Conservation (phyloP, 2,329 filamentous ascomycete genomes). For the Cladophialophora immunda region DNA sequence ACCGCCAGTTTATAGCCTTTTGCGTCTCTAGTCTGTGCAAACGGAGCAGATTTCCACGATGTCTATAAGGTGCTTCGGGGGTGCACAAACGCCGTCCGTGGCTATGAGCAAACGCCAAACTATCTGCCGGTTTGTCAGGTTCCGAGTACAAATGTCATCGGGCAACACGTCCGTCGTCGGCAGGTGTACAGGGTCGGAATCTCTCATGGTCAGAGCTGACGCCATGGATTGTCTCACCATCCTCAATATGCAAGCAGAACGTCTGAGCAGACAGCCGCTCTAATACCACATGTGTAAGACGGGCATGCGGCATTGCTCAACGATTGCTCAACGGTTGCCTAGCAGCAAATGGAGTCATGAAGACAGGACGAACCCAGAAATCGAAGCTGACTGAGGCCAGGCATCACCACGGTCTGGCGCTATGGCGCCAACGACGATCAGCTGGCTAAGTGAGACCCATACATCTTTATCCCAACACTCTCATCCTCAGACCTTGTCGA, state of each 20-base stretch:
- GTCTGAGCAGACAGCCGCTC: slow-evolving; percentile 26
- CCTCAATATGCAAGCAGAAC: slow-evolving; percentile 22
- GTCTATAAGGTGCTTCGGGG: too few species aligned
- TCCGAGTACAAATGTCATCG: slow-evolving; percentile 21
- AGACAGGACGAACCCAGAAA: neutral
- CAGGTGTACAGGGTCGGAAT: slow-evolving; percentile 24
- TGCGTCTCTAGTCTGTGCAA: slow-evolving; percentile 22
- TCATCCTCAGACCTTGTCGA: neutral
- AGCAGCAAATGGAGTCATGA: slow-evolving; percentile 27
- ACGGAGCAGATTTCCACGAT: too few species aligned
- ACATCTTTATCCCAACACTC: neutral
- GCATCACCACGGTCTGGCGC: neutral
- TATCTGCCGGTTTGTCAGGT: slow-evolving; percentile 17
- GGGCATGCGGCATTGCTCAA: slow-evolving; percentile 20
- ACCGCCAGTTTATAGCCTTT: slow-evolving; percentile 23
- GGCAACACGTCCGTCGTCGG: slow-evolving; percentile 30
- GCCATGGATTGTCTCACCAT: slow-evolving; percentile 24
- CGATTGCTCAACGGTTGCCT: slow-evolving; percentile 17
- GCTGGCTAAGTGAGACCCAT: neutral
- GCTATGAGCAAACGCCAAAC: slow-evolving; percentile 20
- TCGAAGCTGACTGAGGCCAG: neutral
- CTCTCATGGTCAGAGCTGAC: slow-evolving; percentile 27
- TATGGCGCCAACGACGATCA: neutral
- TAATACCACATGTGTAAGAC: slow-evolving; percentile 24
- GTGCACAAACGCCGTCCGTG: too few species aligned